These are phyloP conservation scores for Niebla homalea DNA, from an alignment of 495 filamentous ascomycete species.

Conservation along the genomic window DNA sequence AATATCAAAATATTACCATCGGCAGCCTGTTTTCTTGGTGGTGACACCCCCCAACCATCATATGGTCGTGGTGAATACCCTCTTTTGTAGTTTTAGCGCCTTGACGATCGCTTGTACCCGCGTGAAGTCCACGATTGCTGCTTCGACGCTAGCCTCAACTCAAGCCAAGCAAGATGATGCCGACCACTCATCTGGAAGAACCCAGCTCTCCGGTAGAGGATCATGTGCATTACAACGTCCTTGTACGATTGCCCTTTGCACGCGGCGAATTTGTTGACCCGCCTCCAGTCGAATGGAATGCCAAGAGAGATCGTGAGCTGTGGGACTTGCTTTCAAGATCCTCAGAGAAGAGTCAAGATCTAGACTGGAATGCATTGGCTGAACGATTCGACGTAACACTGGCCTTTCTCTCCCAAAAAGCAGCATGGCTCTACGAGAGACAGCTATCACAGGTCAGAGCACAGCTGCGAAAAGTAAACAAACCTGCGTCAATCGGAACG, in stretches of 20 bases:
- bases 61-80: too few species aligned
- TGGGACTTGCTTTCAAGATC: slow-evolving; percentile 77
- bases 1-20: too few species aligned
- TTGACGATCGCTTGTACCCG: neutral
- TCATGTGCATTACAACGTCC: slow-evolving; percentile 41
- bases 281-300: slow-evolving; percentile 64
- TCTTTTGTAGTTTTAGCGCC: too few species aligned
- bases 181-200: neutral
- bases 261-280: slow-evolving; percentile 84
- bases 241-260: slow-evolving; percentile 78
- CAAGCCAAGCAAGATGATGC: neutral
- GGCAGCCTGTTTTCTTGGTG: too few species aligned
- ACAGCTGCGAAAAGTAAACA: slow-evolving; percentile 69
- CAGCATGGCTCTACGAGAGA: slow-evolving; percentile 86
- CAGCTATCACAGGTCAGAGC: slow-evolving; percentile 79
- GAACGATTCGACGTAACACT: slow-evolving; percentile 60
- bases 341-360: slow-evolving; percentile 53
- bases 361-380: slow-evolving; percentile 59
- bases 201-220: neutral
- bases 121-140: neutral
- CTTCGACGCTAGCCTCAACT: neutral
- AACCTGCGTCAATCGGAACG: slow-evolving; percentile 31
- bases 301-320: slow-evolving; percentile 70
- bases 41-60: too few species aligned
- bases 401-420: slow-evolving; percentile 83